phyloP scores from a whole-genome alignment of 192 early-diverging fungal species.

The Backusella australiensis region DNA sequence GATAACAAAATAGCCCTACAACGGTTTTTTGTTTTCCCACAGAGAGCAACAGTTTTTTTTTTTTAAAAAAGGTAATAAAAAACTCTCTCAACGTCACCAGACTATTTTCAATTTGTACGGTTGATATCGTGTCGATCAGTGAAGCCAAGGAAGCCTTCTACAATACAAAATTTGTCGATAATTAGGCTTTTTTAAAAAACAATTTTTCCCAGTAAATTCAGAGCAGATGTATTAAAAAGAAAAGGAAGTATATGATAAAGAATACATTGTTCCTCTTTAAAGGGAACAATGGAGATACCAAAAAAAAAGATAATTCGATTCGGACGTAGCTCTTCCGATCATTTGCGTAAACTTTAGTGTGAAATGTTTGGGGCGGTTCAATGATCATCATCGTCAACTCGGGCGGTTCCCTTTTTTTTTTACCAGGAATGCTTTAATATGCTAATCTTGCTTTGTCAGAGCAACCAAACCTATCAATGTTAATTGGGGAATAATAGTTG shows the following conservation, averaged over 20 bases:
- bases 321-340: too few species aligned
- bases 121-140: background rate
- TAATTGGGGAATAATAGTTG: too few species aligned
- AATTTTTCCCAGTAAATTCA: background rate
- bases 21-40: background rate
- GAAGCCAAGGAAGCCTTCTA: background rate
- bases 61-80: too few species aligned
- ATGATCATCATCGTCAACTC: too few species aligned
- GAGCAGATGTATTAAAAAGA: background rate
- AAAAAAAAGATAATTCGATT: too few species aligned
- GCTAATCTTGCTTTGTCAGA: too few species aligned
- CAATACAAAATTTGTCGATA: background rate
- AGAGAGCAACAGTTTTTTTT: background rate
- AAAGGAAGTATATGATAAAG: background rate
- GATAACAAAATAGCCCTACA: background rate
- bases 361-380: too few species aligned
- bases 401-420: too few species aligned
- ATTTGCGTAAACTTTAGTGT: too few species aligned
- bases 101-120: background rate
- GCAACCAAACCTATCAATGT: too few species aligned
- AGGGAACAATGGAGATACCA: background rate
- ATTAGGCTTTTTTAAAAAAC: background rate
- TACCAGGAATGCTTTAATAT: too few species aligned
- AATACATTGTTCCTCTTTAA: background rate
- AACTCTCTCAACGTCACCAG: too few species aligned